Base-by-base conservation (phyloP, 1,284 basidiomycete genomes). In the Cutaneotrichosporon cutaneum region DNA sequence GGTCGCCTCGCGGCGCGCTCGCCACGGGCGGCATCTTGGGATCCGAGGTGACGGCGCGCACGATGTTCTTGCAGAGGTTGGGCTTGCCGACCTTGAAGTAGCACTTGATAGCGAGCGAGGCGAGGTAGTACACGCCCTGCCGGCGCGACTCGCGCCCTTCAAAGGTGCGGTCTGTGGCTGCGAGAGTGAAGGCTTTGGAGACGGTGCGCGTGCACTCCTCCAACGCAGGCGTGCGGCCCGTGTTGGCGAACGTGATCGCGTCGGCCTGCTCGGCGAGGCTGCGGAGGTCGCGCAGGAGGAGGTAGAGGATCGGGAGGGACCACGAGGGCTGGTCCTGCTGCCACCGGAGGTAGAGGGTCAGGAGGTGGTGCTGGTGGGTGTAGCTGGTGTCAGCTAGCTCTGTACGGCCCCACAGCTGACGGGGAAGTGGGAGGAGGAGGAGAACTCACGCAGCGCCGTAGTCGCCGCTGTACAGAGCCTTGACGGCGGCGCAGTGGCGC, bases 51-150 rank as follows among this genome's bases (percentile, higher is more conserved):
- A 98, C 86, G 1, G 93, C 94, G 55, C 94, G 85, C 33, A 97
- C 82, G 59, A 99, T 90, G 74, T 94, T 97, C 76, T 92, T 92
- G 56, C 93, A 90, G 16, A 98, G 82, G 7, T 92, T 89, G 75
- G 96, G 92, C 62, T 90, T 87, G 78, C 90, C 90, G 78, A 88
- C 93, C 72, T 88, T 87, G 83, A 98, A 97, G 81, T 99, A 99
- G 55, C 88, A 91, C 76, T 97, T 96, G 78, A 99, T 83, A 42
- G 94, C 87, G 63, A 96, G 82, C 8, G 89, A 90, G 0, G 94
- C 94, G n/a, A 96, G 85, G 71, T 94, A 92, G 80, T 98, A 99
- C 0, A 94, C 87, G 3, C 94, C 95, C 87, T 88, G 93, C 79
- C 93, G 92, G 58, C 92, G 83, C n/a, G 90, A 92, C 73, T 90